Evolutionary conservation across 768 basidiomycete genomes (phyloP), one percentile per base, ranked within the genome.

Genomic region (Cystoderma amianthinum): DNA sequence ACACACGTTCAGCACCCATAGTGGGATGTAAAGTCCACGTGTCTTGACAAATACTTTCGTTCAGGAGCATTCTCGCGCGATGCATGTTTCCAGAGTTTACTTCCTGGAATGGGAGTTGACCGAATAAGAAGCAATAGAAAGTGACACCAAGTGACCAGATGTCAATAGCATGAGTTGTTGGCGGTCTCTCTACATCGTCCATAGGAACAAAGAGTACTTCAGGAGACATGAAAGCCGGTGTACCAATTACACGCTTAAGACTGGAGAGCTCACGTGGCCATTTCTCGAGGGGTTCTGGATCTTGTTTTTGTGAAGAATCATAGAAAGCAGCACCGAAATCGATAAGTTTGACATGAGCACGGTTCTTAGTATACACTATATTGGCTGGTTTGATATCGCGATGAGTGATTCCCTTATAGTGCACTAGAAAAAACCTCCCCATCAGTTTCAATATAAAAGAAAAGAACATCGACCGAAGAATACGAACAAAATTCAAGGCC

Each of bases 341-440:
- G 20, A 83, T 91, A 36, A 95, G 87, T 67, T 94, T 94, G 48
- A 94, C 74, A 50, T 85, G 81, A 21, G 56, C 55, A 25, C 65
- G 63, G 45, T 68, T 58, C 33, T 46, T 50, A 5, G 61, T 59
- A 51, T 92, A 82, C 12, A 93, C 64, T 21, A 94, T 73, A 57
- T 93, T 93, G 62, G 88, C 84, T 6, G 91, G 91, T 58, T 94
- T 93, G 54, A 94, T 77, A 55, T 94, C 91, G 20, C 91, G 82
- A 61, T 93, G 90, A 39, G 87, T 83, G 59, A 94, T 90, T 46
- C 66, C 65, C 43, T 60, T 56, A 36, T 58, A 51, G 41, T 71
- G 65, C 12, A 71, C 67, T 71, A 39, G 17, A 28, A n/a, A n/a
- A n/a, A n/a, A n/a, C n/a, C n/a, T n/a, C n/a, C n/a, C n/a, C n/a